These are phyloP conservation scores for Ogataea nonfermentans DNA, from an alignment of 805 yeast genomes.

Conservation along the genomic window DNA sequence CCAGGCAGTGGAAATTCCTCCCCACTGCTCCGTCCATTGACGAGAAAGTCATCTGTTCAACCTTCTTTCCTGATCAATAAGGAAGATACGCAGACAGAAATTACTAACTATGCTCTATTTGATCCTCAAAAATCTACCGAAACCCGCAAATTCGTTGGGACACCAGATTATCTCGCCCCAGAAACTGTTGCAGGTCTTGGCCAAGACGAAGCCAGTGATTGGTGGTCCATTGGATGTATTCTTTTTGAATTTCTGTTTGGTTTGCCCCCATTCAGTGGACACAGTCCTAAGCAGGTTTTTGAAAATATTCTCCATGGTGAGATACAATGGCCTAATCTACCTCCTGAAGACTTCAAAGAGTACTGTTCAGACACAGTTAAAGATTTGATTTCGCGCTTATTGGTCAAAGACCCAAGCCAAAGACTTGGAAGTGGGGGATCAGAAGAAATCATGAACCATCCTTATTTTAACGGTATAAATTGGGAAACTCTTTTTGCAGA, in stretches of 20 bases:
- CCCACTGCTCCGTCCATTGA: slow-evolving; percentile 47
- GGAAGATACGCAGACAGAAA: slow-evolving; percentile 40
- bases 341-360: slow-evolving; percentile 49
- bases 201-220: slow-evolving; percentile 84
- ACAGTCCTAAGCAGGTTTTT: slow-evolving; percentile 76
- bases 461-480: slow-evolving; percentile 66
- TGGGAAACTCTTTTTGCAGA: slow-evolving; percentile 74
- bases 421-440: slow-evolving; percentile 82
- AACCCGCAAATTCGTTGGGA: slow-evolving; percentile 79
- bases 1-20: slow-evolving; percentile 40
- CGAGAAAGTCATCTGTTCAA: slow-evolving; percentile 52
- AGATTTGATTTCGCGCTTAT: slow-evolving; percentile 64
- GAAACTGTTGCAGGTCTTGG: slow-evolving; percentile 86
- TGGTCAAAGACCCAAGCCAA: slow-evolving; percentile 59
- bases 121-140: slow-evolving; percentile 57
- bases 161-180: slow-evolving; percentile 97
- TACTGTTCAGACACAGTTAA: slow-evolving; percentile 66
- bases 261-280: slow-evolving; percentile 90
- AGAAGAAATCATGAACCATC: slow-evolving; percentile 73
- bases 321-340: slow-evolving; percentile 81
- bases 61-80: slow-evolving; percentile 53
- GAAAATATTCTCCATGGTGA: slow-evolving; percentile 70
- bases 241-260: slow-evolving; percentile 90
- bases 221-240: slow-evolving; percentile 99
- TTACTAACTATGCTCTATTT: slow-evolving; percentile 58